These are phyloP conservation scores for Bolboschoenoplectus hybrid DNA, from an alignment of 202 grass and related monocot genomes.

Conservation along the genomic window DNA sequence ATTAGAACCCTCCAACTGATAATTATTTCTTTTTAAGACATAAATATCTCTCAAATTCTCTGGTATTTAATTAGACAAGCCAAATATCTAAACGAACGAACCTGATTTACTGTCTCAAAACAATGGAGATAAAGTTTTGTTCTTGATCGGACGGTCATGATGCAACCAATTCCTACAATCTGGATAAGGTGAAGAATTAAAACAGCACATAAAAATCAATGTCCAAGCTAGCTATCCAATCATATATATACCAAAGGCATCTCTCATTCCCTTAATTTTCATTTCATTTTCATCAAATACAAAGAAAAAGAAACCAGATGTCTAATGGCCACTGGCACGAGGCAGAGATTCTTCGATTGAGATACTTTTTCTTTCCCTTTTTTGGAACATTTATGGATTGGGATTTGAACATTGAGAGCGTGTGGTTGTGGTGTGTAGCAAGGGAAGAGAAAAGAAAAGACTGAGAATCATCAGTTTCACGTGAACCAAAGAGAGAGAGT, in stretches of 20 bases:
- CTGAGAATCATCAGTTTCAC: neutral
- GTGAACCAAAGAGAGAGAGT: neutral
- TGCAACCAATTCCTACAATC: neutral
- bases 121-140: too few relatives aligned
- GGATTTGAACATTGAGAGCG: neutral
- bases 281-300: too few relatives aligned
- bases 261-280: too few relatives aligned
- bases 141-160: neutral
- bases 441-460: neutral
- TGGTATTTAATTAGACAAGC: too few relatives aligned
- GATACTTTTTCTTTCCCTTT: neutral
- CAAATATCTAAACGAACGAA: neutral
- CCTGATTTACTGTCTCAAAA: neutral
- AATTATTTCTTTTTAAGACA: too few relatives aligned
- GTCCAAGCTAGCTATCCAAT: neutral
- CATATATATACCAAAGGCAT: neutral
- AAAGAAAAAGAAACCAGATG: too few relatives aligned
- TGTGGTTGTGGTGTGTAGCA: neutral
- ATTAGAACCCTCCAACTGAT: too few relatives aligned
- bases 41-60: too few relatives aligned
- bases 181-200: neutral
- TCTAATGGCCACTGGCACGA: too few relatives aligned
- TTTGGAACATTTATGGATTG: neutral
- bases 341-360: neutral
- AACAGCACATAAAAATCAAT: neutral